Evolutionary conservation across 2,329 filamentous ascomycete genomes (phyloP), one percentile per base, ranked within the genome.

Genomic region (Talaromyces funiculosus): DNA sequence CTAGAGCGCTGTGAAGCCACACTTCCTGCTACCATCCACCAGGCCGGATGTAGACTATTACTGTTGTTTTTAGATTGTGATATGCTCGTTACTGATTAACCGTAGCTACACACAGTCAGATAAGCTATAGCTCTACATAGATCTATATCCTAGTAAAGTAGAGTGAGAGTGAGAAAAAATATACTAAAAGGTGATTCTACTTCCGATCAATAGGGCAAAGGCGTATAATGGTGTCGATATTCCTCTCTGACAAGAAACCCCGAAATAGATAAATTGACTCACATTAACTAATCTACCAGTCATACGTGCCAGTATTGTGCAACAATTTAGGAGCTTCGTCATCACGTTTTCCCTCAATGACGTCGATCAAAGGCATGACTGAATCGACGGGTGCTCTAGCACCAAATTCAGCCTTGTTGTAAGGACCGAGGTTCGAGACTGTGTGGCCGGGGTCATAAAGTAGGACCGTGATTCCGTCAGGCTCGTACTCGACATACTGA

Each of bases 301-400:
- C 56, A 18, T 60, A 64, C 14, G 35, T 54, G 35, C 62, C 62
- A 9, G 60, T 64, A 10, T 62, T 62, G 53, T 64, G 62, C 53
- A 64, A 57, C 35, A 64, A 9, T 38, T 45, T 53, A 37, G 53
- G 56, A 16, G 33, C 31, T 45, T 64, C 62, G 10, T 58, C 37
- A 57, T 64, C 62, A n/a, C 62, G 59, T 12, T 61, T 61, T 20
- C 62, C 62, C 10, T 62, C 62, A 7, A 64, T 45, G 4, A 64
- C 60, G 42, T 60, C 62, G 43, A 64, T 64, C 61, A 64, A 61
- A 22, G 62, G 62, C 18, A 37, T 47, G 10, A 63, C 62, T 29
- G 62, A 59, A 16, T 63, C 60, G 4, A 14, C 62, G 33, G 54
- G 55, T 10, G 55, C 40, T 37, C 56, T 59, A 7, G 62, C 62